A percentile compares a stretch with the other conserved stretches of the same genome.
Evolutionary conservation across 306 rosid species (phyloP).

Genomic region (Carpinus viminea): DNA sequence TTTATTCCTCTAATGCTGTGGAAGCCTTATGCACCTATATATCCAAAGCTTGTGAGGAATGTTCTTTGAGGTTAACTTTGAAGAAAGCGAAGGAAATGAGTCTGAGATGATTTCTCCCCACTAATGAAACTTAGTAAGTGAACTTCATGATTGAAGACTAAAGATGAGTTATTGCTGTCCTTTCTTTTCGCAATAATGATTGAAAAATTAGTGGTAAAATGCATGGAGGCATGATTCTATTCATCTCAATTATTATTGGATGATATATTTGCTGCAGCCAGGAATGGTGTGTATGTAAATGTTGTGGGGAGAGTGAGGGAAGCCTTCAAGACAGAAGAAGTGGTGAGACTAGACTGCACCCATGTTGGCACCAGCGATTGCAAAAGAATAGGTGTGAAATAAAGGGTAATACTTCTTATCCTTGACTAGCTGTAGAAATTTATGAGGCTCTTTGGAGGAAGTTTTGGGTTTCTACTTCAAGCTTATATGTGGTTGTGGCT

Average conservation of each 20-base stretch:
- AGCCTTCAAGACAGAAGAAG: slow-evolving; percentile 69
- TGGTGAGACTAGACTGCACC: slow-evolving; percentile 79
- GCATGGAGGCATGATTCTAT: slow-evolving; percentile 7
- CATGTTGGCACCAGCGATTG: slow-evolving; percentile 82
- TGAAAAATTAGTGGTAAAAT: background rate
- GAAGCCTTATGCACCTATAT: slow-evolving; percentile 92
- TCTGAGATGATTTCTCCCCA: slow-evolving; percentile 60
- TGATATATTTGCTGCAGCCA: slow-evolving; percentile 53
- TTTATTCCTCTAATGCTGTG: slow-evolving; percentile 84
- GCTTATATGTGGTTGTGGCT: slow-evolving; percentile 9
- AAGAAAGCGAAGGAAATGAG: slow-evolving; percentile 78
- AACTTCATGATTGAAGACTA: background rate
- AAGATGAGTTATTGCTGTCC: background rate
- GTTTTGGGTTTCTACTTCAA: slow-evolving; percentile 1
- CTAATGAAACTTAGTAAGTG: slow-evolving; percentile 84
- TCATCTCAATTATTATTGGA: background rate
- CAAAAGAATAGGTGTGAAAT: slow-evolving; percentile 79
- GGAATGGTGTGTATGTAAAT: slow-evolving; percentile 86
- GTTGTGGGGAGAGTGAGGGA: slow-evolving; percentile 80
- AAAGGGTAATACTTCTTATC: slow-evolving; percentile 51
- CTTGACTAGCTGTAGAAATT: background rate
- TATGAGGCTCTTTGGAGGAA: slow-evolving; percentile 13
- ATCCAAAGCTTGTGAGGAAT: slow-evolving; percentile 86
- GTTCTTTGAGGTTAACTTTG: slow-evolving; percentile 64
- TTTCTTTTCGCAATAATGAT: background rate